phyloP scores from a whole-genome alignment of 371 early-diverging fungal species.

The Mortierella polycephala region DNA sequence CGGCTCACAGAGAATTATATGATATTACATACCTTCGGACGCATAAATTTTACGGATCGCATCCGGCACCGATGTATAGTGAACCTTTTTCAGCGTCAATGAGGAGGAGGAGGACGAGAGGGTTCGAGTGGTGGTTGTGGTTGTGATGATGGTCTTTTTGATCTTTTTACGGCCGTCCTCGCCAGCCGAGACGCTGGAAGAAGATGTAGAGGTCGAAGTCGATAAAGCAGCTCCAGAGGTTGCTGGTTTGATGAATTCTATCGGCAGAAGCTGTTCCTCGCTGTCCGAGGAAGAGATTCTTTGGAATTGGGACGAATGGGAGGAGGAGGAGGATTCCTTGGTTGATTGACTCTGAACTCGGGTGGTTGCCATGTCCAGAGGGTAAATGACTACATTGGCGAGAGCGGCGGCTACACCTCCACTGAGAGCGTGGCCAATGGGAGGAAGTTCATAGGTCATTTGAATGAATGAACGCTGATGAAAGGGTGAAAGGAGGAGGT shows the following conservation, averaged over 20 bases:
- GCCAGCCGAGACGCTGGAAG: slow-evolving; percentile 19
- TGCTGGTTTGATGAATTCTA: slow-evolving; percentile 43
- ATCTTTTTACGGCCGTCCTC: slow-evolving; percentile 38
- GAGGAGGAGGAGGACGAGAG: slow-evolving; percentile 9
- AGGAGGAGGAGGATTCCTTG: slow-evolving; percentile 10
- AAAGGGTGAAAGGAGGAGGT: not conserved
- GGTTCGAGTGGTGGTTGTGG: slow-evolving; percentile 30
- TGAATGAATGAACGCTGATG: not conserved
- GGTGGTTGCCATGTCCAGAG: slow-evolving; percentile 65
- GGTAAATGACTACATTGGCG: slow-evolving; percentile 69
- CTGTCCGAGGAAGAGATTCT: not conserved
- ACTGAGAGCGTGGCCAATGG: slow-evolving; percentile 69
- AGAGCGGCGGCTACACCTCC: slow-evolving; percentile 70
- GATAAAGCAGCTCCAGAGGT: slow-evolving; percentile 25
- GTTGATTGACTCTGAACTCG: slow-evolving; percentile 52
- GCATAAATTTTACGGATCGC: slow-evolving; percentile 60
- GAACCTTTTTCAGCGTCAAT: slow-evolving; percentile 11
- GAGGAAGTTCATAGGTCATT: slow-evolving; percentile 63
- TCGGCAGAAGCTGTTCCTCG: slow-evolving; percentile 14
- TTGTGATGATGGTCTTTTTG: slow-evolving; percentile 32
- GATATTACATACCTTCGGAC: slow-evolving; percentile 40
- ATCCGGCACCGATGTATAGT: slow-evolving; percentile 48
- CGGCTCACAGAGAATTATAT: too few species aligned
- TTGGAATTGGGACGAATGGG: not conserved
- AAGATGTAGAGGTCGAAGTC: slow-evolving; percentile 8